These are phyloP conservation scores for Helianthus tuberosus DNA, from an alignment of 129 eudicot genomes.

Conservation along the genomic window DNA sequence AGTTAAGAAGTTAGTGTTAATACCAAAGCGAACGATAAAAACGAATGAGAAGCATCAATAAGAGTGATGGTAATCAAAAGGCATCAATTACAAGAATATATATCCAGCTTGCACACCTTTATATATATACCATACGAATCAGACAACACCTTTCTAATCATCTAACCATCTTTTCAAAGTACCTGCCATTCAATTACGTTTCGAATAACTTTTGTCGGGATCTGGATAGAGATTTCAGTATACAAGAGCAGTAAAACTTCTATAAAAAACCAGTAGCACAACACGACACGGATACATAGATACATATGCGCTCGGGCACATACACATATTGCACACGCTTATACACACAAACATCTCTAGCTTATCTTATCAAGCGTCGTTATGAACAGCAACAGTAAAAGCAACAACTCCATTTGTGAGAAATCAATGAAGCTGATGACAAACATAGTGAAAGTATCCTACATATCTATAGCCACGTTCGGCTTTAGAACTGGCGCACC, in stretches of 20 bases:
- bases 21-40: not conserved
- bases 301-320: not conserved
- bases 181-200: slow-evolving; percentile 1
- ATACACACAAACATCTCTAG: slow-evolving; percentile 11
- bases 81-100: slow-evolving; percentile 25
- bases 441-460: slow-evolving; percentile 48
- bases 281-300: slow-evolving; percentile 8
- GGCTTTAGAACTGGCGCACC: slow-evolving; percentile 34
- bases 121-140: slow-evolving; percentile 21
- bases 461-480: slow-evolving; percentile 40
- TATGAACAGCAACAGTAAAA: slow-evolving; percentile 44
- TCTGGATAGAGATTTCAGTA: slow-evolving; percentile 22
- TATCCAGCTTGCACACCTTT: slow-evolving; percentile 23
- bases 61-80: slow-evolving; percentile 7
- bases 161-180: not conserved
- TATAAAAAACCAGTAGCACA: slow-evolving; percentile 25
- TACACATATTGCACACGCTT: not conserved
- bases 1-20: not conserved
- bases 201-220: slow-evolving; percentile 31
- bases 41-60: slow-evolving; percentile 16
- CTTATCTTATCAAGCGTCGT: not conserved
- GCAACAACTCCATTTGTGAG: slow-evolving; percentile 44
- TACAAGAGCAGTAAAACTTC: slow-evolving; percentile 20
- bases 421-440: slow-evolving; percentile 51
- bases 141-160: not conserved